Percentiles rank a stretch among this genome's conserved stretches.
phyloP scores from a whole-genome alignment of 2,329 filamentous ascomycete genomes.

The Ambrosiella xylebori region DNA sequence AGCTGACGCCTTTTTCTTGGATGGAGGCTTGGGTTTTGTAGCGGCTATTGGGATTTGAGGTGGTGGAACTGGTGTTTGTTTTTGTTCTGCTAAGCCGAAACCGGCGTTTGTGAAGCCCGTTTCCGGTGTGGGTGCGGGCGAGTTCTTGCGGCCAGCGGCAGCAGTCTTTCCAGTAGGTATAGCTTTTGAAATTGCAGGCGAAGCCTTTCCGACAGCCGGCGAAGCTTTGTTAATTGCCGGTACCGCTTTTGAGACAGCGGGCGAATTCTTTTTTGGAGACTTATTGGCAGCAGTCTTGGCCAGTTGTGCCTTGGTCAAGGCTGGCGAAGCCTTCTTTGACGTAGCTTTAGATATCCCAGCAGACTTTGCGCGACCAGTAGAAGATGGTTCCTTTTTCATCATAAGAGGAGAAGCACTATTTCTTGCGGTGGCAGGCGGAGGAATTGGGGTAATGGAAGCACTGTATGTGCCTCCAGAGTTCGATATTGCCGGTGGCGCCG shows the following conservation, averaged over 20 bases:
- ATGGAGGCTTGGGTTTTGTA: conserved; percentile 6
- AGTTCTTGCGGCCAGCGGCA: conserved; percentile 5
- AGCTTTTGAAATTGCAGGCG: conserved; percentile 9
- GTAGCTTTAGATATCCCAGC: conserved; percentile 7
- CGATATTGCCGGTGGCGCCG: background rate
- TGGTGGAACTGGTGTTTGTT: conserved; percentile 14
- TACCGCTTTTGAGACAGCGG: conserved; percentile 3
- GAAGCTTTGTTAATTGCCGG: conserved; percentile 3
- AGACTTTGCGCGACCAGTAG: conserved; percentile 2
- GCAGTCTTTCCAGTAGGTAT: conserved; percentile 1
- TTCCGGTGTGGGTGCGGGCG: conserved; percentile 5
- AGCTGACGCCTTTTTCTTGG: conserved; percentile 20
- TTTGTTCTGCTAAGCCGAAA: conserved; percentile 8
- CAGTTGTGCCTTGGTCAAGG: conserved; percentile 8
- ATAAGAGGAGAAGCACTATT: conserved; percentile 8
- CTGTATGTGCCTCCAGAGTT: background rate
- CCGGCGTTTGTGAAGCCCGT: conserved; percentile 5
- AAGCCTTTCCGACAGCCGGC: conserved; percentile 6
- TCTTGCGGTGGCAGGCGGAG: background rate
- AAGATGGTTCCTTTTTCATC: conserved; percentile 9
- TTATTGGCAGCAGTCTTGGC: conserved; percentile 7
- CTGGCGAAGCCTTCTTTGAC: conserved; percentile 9
- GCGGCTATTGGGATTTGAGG: conserved; percentile 7
- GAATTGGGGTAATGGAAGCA: background rate
- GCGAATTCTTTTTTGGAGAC: conserved; percentile 10